phyloP scores from a whole-genome alignment of 805 yeast genomes.

The Aciculoconidium aculeatum region DNA sequence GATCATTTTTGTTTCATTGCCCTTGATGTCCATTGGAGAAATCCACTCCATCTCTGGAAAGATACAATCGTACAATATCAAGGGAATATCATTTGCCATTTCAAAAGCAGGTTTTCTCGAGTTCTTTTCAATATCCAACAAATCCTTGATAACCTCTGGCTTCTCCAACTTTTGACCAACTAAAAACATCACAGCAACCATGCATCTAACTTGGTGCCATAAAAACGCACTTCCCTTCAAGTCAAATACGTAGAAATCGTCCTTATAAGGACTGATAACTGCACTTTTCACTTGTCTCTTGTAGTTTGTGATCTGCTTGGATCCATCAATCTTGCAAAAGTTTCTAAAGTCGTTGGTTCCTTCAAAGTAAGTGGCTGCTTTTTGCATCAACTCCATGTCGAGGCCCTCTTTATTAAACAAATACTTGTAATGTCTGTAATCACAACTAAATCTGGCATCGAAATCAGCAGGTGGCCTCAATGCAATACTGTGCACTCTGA shows the following conservation, averaged over 20 bases:
- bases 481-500: conserved; percentile 75
- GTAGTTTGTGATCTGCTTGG: conserved; percentile 83
- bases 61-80: conserved; percentile 79
- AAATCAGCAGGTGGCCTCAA: conserved; percentile 77
- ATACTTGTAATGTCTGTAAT: conserved; percentile 81
- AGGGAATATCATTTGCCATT: conserved; percentile 87
- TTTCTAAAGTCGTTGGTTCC: conserved; percentile 92
- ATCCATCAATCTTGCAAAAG: conserved; percentile 90
- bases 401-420: conserved; percentile 52
- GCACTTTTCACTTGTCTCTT: conserved; percentile 56
- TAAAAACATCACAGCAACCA: conserved; percentile 77
- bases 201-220: conserved; percentile 98
- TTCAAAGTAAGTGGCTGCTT: conserved; percentile 55
- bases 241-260: conserved; percentile 62
- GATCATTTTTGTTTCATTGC: conserved; percentile 25
- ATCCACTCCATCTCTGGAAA: conserved; percentile 70
- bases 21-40: conserved; percentile 20
- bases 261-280: conserved; percentile 35
- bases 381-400: conserved; percentile 60
- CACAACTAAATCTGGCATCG: conserved; percentile 91
- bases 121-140: conserved; percentile 50
- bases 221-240: conserved; percentile 83
- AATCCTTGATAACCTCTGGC: conserved; percentile 48
- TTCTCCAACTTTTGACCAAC: conserved; percentile 75
- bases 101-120: conserved; percentile 76